Base-by-base conservation (phyloP, 2,329 filamentous ascomycete species). In the Epichloe typhina region DNA sequence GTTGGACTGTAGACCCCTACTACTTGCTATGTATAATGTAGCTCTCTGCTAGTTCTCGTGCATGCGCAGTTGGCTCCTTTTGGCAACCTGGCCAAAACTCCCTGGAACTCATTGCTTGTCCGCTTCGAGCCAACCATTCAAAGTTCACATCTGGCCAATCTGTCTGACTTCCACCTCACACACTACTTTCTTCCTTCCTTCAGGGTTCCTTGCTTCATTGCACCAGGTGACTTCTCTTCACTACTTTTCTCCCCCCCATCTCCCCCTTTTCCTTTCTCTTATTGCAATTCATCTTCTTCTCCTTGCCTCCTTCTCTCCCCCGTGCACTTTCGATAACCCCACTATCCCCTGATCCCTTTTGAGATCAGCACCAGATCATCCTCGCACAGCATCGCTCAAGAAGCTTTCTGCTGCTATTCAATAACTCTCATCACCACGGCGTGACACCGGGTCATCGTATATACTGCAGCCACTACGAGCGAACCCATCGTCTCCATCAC, bases 331-430 rank as follows among this genome's bases (percentile, higher is more conserved):
- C 11, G 21, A 36, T 46, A 45, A 50, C 52, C 51, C 52, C 47
- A 49, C 46, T 48, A 26, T 54, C 52, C 44, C 52, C 55, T 48
- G 50, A 55, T 52, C 47, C 44, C 49, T 53, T 48, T 44, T 49
- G 52, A 31, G 50, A 54, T 44, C 33, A 44, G 47, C 40, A 42
- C 40, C 9, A 11, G 17, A 11, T 36, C 40, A 36, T 46, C 45
- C 11, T 38, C 41, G 37, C 51, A 40, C 39, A 40, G 46, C 13
- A 55, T 35, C 42, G 43, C 47, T 52, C 17, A 46, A 46, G 21
- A 40, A 50, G 15, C 15, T 33, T 8, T 21, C 40, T 23, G 42
- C 33, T 26, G 40, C 47, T 35, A 42, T 36, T 19, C 13, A 23
- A n/a, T 38, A 42, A 37, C 15, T 8, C 26, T 40, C 47, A 26